Evolutionary conservation across 306 rosid species (phyloP).

Genomic region (Quercus suber): DNA sequence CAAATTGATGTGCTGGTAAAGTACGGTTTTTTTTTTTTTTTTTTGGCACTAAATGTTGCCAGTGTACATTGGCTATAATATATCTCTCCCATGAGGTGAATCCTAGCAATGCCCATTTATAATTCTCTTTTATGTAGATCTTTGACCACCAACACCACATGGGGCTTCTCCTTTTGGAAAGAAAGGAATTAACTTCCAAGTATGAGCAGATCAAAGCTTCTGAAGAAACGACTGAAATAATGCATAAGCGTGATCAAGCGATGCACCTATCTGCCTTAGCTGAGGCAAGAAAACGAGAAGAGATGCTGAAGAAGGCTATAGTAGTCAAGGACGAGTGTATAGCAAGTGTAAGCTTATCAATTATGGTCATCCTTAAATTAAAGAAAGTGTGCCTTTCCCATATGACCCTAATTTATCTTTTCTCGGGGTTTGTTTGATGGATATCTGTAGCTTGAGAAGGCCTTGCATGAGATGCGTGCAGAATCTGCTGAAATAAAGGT

Average conservation of each 20-base stretch:
- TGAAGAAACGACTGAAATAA: constrained; percentile 59
- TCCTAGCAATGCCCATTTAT: constrained; percentile 2
- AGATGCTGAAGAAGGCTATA: constrained; percentile 64
- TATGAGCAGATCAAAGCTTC: constrained; percentile 60
- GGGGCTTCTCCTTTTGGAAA: constrained; percentile 96
- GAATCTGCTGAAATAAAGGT: constrained; percentile 95
- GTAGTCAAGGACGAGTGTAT: constrained; percentile 90
- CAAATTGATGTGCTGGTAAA: not conserved
- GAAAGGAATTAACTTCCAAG: constrained; percentile 56
- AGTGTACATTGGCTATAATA: not conserved
- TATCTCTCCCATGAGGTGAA: not conserved
- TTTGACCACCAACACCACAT: constrained; percentile 89
- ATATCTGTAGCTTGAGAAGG: constrained; percentile 76
- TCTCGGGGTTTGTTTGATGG: not conserved
- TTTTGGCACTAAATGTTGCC: not conserved
- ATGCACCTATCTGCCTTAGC: constrained; percentile 50
- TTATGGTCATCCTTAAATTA: not conserved
- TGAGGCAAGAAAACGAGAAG: constrained; percentile 84
- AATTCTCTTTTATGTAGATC: constrained; percentile 42
- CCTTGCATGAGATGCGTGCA: constrained; percentile 84
- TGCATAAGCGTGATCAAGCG: constrained; percentile 64
- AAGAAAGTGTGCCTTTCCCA: not conserved
- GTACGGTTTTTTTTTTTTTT: not conserved
- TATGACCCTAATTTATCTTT: constrained; percentile 1
- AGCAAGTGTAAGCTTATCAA: constrained; percentile 71